These are phyloP conservation scores for Colletotrichum coccodes DNA, from an alignment of 2,329 filamentous ascomycete genomes.

Conservation along the genomic window DNA sequence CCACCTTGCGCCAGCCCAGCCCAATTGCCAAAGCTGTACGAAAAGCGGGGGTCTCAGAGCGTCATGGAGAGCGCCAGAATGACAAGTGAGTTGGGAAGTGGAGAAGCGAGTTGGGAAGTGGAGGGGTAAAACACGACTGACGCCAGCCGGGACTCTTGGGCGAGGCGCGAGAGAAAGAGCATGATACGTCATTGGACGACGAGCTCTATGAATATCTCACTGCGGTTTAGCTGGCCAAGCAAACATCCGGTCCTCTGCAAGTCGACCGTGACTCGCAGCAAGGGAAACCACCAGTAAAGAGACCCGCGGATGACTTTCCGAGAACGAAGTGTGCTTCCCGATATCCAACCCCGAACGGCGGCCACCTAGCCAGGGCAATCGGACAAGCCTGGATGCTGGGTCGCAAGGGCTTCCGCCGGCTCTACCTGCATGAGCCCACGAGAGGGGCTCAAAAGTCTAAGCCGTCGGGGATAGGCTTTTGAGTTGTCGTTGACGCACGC, in stretches of 20 bases:
- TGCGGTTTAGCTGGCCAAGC: not conserved
- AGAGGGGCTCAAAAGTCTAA: constrained; percentile 12
- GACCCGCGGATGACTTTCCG: constrained; percentile 1
- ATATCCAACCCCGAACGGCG: not conserved
- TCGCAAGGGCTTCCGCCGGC: not conserved
- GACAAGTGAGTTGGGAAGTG: not conserved
- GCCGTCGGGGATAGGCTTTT: constrained; percentile 31
- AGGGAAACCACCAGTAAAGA: not conserved
- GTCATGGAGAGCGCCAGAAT: constrained; percentile 17
- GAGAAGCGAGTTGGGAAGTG: not conserved
- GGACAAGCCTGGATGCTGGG: not conserved
- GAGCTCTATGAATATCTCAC: not conserved
- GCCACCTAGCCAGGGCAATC: not conserved
- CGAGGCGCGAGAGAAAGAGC: not conserved
- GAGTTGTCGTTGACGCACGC: not conserved
- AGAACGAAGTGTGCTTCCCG: not conserved
- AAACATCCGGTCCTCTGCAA: not conserved
- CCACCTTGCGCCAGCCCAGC: not conserved
- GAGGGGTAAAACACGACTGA: constrained; percentile 21
- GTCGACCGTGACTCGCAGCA: not conserved
- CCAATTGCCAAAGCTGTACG: not conserved
- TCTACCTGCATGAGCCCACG: not conserved
- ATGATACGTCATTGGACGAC: constrained; percentile 24
- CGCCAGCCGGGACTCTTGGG: constrained; percentile 18
- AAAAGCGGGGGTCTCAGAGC: constrained; percentile 24